Base-by-base conservation (phyloP, 1,284 basidiomycete species). In the Leccinum fuscescens region DNA sequence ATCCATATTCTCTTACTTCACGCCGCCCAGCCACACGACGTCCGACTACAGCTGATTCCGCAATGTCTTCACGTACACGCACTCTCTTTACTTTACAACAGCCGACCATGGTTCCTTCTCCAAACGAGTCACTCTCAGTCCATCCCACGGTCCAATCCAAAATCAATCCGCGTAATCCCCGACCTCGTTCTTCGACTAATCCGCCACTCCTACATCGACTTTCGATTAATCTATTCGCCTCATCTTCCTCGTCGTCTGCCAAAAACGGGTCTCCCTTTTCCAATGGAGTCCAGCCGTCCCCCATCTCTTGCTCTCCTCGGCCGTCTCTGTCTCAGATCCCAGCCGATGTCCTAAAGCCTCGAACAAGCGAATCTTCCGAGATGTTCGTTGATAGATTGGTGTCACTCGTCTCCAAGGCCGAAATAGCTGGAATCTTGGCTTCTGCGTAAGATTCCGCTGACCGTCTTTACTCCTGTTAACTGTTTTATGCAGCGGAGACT, bases 351-450 rank as follows among this genome's bases (percentile, higher is more conserved):
- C 80, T 86, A 11, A 82, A 78, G 67, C 86, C 87, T 2, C 76
- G 76, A 55, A 77, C 80, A 20, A 84, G 82, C 46, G 93, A 96
- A 72, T 83, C 86, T 15, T 86, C 91, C 1, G 86, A 86, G 63
- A 71, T 76, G 1, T 96, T 92, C 76, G 73, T 96, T 35, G 70
- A 76, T 7, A 81, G 92, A 58, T 74, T 96, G 29, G 73, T 80
- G 39, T 76, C 80, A 15, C 81, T 81, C 33, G 84, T 94, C 12
- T 86, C 82, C 65, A 90, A 91, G 68, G 82, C 86, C 2, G 93
- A 96, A 68, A 80, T 96, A 52, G 89, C 89, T 0, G 82, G 82
- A 48, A 81, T 93, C 17, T 75, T 96, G 24, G 93, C 94, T 27
- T 85, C 89, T n/a, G 92, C 84, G 93, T 94, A 74, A 67, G 78